Evolutionary conservation across 1,139 yeast species (phyloP).

Genomic region (Sugiyamaella xylanicola): DNA sequence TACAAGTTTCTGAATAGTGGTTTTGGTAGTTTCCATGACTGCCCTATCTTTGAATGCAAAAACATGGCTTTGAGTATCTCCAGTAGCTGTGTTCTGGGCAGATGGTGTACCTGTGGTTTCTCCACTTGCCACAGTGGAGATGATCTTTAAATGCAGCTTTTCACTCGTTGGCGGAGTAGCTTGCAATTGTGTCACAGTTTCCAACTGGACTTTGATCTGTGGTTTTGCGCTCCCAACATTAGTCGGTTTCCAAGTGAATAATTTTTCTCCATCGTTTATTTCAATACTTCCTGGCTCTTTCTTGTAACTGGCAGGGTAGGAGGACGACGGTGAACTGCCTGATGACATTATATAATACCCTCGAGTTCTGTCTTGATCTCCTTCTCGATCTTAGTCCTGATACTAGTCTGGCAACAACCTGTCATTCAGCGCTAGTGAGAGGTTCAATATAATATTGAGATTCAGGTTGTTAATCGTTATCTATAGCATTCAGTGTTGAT

Average conservation of each 20-base stretch:
- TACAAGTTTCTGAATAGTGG: slow-evolving; percentile 67
- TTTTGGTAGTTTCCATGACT: slow-evolving; percentile 75
- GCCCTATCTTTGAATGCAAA: slow-evolving; percentile 71
- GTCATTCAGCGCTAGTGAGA: too few species aligned
- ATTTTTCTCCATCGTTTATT: slow-evolving; percentile 26
- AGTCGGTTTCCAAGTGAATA: slow-evolving; percentile 31
- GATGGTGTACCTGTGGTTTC: neutral
- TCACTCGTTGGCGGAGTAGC: slow-evolving; percentile 74
- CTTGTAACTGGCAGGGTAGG: slow-evolving; percentile 33
- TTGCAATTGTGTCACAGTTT: slow-evolving; percentile 49
- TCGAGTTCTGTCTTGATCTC: too few species aligned
- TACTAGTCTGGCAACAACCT: neutral
- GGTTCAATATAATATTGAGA: too few species aligned
- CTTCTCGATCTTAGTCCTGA: too few species aligned
- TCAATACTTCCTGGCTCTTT: slow-evolving; percentile 36
- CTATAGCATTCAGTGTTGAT: too few species aligned
- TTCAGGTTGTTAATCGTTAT: too few species aligned
- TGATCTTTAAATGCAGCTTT: slow-evolving; percentile 66
- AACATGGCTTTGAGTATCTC: slow-evolving; percentile 45
- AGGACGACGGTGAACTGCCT: neutral
- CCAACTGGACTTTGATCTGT: slow-evolving; percentile 24
- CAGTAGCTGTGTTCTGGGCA: slow-evolving; percentile 31
- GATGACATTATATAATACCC: slow-evolving; percentile 7
- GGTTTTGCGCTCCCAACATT: slow-evolving; percentile 26
- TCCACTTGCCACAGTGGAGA: neutral